These are phyloP conservation scores for Vigna mungo DNA, from an alignment of 306 rosid genomes.

Conservation along the genomic window DNA sequence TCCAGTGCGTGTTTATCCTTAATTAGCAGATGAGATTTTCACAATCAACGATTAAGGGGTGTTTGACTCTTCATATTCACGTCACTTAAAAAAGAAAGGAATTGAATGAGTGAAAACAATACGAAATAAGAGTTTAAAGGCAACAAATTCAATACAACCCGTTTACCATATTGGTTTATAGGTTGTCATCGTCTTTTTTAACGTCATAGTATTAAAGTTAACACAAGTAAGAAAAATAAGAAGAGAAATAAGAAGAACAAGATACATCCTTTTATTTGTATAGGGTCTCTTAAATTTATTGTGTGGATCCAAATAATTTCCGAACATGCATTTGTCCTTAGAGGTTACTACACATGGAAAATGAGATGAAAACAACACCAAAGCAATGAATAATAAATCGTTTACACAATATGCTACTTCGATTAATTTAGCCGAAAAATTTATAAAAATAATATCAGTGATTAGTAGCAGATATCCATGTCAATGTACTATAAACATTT, in stretches of 20 bases:
- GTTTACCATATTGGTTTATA: slow-evolving; percentile 19
- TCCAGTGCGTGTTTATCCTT: slow-evolving; percentile 41
- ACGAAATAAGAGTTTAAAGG: slow-evolving; percentile 45
- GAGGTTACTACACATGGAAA: slow-evolving; percentile 24
- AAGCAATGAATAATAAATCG: slow-evolving; percentile 42
- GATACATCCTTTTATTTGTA: neutral
- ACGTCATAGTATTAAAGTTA: neutral
- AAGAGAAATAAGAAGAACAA: neutral
- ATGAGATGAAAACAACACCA: slow-evolving; percentile 53
- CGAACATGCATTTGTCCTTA: slow-evolving; percentile 57
- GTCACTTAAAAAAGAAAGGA: slow-evolving; percentile 6
- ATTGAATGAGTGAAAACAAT: slow-evolving; percentile 25
- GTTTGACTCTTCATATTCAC: slow-evolving; percentile 39
- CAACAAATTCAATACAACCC: slow-evolving; percentile 41
- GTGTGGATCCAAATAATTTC: neutral
- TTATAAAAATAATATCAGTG: too few species aligned
- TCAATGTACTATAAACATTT: neutral
- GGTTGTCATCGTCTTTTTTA: neutral
- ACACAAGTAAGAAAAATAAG: too few species aligned
- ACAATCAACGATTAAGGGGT: slow-evolving; percentile 54
- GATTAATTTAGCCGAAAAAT: slow-evolving; percentile 32
- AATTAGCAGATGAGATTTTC: slow-evolving; percentile 47
- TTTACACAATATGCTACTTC: slow-evolving; percentile 37
- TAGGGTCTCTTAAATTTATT: neutral
- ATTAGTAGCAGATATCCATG: too few species aligned